These are phyloP conservation scores for Magnusiomyces paraingens DNA, from an alignment of 1,139 yeast species.

Conservation along the genomic window DNA sequence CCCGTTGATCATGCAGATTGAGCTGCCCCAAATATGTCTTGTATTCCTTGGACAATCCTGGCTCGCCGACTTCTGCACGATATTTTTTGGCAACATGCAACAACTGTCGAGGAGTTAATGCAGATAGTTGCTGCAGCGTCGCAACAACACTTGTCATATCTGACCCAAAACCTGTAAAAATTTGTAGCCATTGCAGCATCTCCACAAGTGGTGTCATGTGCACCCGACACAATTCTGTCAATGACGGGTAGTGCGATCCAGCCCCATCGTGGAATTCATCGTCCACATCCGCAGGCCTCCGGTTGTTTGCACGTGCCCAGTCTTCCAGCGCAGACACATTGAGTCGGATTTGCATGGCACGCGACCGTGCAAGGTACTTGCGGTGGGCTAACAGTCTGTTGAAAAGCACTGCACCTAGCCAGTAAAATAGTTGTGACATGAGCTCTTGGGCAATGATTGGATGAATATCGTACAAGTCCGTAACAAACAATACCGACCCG, in stretches of 20 bases:
- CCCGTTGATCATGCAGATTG: conserved; percentile 27
- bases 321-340: conserved; percentile 84
- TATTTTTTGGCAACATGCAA: conserved; percentile 68
- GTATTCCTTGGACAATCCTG: conserved; percentile 36
- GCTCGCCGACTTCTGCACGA: conserved; percentile 78
- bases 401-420: conserved; percentile 67
- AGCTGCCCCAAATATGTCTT: conserved; percentile 31
- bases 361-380: conserved; percentile 66
- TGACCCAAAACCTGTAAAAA: conserved; percentile 60
- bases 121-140: conserved; percentile 38
- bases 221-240: conserved; percentile 47
- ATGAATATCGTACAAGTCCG: conserved; percentile 76
- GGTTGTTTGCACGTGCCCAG: conserved; percentile 82
- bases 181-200: conserved; percentile 84
- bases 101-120: conserved; percentile 63
- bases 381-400: conserved; percentile 63
- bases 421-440: conserved; percentile 69
- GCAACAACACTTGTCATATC: conserved; percentile 52
- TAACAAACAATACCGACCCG: conserved; percentile 81
- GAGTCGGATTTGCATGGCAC: conserved; percentile 83
- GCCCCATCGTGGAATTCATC: conserved; percentile 30
- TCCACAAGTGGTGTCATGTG: conserved; percentile 74
- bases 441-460: conserved; percentile 70
- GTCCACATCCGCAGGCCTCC: conserved; percentile 39
- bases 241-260: conserved; percentile 29